Evolutionary conservation across 148 eudicot genomes (phyloP).

Genomic region (Rhododendron williamsianum): DNA sequence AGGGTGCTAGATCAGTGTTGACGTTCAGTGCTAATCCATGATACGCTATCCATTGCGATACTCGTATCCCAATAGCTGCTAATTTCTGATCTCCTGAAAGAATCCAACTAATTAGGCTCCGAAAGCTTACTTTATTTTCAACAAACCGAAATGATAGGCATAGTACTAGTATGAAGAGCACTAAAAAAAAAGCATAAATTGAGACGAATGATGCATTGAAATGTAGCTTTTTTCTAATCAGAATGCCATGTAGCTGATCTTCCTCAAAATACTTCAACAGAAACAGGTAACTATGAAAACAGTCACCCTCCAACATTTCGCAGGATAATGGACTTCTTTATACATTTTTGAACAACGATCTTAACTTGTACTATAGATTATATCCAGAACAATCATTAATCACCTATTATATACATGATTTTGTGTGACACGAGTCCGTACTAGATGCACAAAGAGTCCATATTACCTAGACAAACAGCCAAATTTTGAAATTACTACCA

Average conservation of each 20-base stretch:
- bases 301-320: not conserved
- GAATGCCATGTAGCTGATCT: not conserved
- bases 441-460: no score
- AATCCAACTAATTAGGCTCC: constrained; percentile 1
- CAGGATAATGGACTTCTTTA: not conserved
- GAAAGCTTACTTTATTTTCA: not conserved
- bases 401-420: no score
- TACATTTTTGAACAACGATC: not conserved
- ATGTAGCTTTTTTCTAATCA: no score
- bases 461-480: no score
- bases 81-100: constrained; percentile 62
- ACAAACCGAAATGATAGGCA: not conserved
- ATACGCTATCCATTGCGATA: constrained; percentile 70
- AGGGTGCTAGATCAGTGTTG: constrained; percentile 63
- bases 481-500: not conserved
- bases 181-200: not conserved
- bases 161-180: not conserved
- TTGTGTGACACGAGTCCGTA: no score
- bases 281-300: not conserved
- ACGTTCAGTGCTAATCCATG: constrained; percentile 91
- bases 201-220: not conserved
- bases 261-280: not conserved
- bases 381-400: no score
- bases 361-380: no score
- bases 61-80: constrained; percentile 83